Evolutionary conservation across 148 eudicot genomes (phyloP), one percentile per base, ranked within the genome.

Genomic region (Persicaria tinctoria): DNA sequence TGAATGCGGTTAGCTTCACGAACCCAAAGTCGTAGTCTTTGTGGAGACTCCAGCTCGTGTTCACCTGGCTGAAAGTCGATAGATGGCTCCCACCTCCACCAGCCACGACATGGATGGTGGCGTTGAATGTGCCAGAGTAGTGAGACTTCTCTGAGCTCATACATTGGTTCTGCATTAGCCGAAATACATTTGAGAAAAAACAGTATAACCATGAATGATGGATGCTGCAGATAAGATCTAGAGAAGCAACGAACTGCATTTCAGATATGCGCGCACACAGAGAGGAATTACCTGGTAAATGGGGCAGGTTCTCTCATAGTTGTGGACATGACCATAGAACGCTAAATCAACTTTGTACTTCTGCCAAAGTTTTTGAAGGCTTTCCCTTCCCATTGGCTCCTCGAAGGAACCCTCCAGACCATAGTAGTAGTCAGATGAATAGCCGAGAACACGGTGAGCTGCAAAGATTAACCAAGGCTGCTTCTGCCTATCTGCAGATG

Each of bases 331-430:
- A 46, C 98, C 98, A 17, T 70, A 94, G 66, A 94, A 23, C 50
- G 95, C 96, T 60, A 94, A 86, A 79, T 94, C 98, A 57, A 91
- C 96, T 78, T 91, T 89, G 78, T 94, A 90, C 83, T 90, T 94
- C 78, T 94, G 97, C 98, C 98, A 94, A 13, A 94, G 86, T 73
- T 85, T 91, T 73, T 94, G 91, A 77, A 94, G 98, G 81, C 92
- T 87, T 53, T 93, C 95, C 78, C 97, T 85, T 54, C 98, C 98
- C 97, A 94, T 94, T 62, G 98, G 98, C 78, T 94, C 97, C 68
- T 72, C 92, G 70, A 89, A 89, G 38, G 98, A 86, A 32, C 98
- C 98, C 74, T 89, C 76, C 1, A 60, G 76, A 8, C 85, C 93
- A 76, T 94, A 94, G 70, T 49, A 84, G 44, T 27, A 53, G 1